phyloP scores from a whole-genome alignment of 2,329 filamentous ascomycete genomes.

The Colletotrichum salicis region DNA sequence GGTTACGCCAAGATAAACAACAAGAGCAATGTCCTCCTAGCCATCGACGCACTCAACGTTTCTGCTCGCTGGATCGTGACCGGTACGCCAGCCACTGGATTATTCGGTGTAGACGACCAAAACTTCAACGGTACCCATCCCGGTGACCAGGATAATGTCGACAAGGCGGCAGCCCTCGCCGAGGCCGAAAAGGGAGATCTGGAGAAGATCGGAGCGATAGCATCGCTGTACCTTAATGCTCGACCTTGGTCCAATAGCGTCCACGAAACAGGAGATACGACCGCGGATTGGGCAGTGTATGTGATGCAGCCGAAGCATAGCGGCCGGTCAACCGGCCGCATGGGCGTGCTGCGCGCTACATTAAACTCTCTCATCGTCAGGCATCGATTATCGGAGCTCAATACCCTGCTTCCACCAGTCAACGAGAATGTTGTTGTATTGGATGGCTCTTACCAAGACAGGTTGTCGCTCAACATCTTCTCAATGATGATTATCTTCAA shows the following conservation, averaged over 20 bases:
- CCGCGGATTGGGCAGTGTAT: constrained; percentile 78
- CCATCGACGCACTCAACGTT: constrained; percentile 66
- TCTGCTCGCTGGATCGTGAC: constrained; percentile 89
- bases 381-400: constrained; percentile 79
- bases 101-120: constrained; percentile 72
- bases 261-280: constrained; percentile 62
- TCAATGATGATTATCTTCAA: constrained; percentile 87
- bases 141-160: constrained; percentile 2
- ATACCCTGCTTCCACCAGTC: constrained; percentile 74
- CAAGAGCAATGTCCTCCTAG: constrained; percentile 65
- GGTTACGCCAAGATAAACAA: constrained; percentile 69
- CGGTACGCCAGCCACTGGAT: constrained; percentile 85
- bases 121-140: neutral
- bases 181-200: constrained; percentile 68
- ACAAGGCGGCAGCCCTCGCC: constrained; percentile 1
- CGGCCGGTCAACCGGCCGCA: constrained; percentile 63
- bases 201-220: constrained; percentile 72
- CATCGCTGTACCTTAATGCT: constrained; percentile 78
- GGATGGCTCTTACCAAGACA: constrained; percentile 86
- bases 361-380: constrained; percentile 86
- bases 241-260: constrained; percentile 79
- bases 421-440: constrained; percentile 77
- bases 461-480: constrained; percentile 84
- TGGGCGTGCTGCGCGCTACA: constrained; percentile 72
- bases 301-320: constrained; percentile 69